Percentiles rank a stretch among this genome's conserved stretches.
These are phyloP conservation scores for Daldinia childiae DNA, from an alignment of 495 filamentous ascomycete genomes.

Conservation along the genomic window DNA sequence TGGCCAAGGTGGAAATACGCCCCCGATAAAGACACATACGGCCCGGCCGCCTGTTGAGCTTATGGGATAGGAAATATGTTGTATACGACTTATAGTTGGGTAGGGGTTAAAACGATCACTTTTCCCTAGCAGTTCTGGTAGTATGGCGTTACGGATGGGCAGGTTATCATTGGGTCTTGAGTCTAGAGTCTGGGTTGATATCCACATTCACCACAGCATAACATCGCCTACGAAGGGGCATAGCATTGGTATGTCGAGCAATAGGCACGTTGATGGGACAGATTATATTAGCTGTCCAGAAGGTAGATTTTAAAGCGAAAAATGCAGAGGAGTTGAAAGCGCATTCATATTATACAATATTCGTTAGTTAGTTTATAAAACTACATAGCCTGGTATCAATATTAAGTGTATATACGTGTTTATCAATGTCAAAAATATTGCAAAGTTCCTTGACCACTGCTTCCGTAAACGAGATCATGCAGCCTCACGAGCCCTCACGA, in stretches of 20 bases:
- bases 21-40: slow-evolving; percentile 76
- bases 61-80: slow-evolving; percentile 64
- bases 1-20: slow-evolving; percentile 53
- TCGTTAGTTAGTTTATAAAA: neutral
- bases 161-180: neutral
- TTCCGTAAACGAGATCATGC: neutral
- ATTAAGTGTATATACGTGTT: slow-evolving; percentile 21
- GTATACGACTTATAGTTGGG: neutral
- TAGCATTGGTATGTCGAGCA: neutral
- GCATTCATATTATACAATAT: slow-evolving; percentile 10
- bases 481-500: neutral
- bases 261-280: neutral
- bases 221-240: slow-evolving; percentile 18
- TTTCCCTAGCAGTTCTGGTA: slow-evolving; percentile 14
- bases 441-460: neutral
- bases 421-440: neutral
- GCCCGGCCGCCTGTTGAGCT: slow-evolving; percentile 88
- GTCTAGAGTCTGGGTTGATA: slow-evolving; percentile 7
- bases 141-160: slow-evolving; percentile 37
- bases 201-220: slow-evolving; percentile 8
- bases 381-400: slow-evolving; percentile 16
- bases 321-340: neutral
- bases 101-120: slow-evolving; percentile 20
- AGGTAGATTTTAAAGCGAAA: neutral
- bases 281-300: neutral